A percentile compares a stretch with the other conserved stretches of the same genome.
These are phyloP conservation scores for Clitopilus passeckerianus DNA, from an alignment of 768 basidiomycete species.

Conservation along the genomic window DNA sequence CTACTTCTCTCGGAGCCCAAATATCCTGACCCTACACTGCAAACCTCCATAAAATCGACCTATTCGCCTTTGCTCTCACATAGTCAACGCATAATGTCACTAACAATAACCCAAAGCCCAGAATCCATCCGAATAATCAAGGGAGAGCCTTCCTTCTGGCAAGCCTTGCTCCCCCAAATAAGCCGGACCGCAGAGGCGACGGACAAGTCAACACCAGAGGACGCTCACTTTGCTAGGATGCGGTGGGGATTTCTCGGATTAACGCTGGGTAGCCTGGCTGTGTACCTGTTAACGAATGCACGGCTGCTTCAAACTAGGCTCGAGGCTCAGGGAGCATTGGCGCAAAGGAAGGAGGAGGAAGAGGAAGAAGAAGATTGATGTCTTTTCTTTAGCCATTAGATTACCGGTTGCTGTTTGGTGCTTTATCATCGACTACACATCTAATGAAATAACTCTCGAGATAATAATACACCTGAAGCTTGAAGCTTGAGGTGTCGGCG, in stretches of 20 bases:
- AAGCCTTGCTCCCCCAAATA: conserved; percentile 32
- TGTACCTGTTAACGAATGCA: conserved; percentile 25
- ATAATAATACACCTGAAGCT: too few relatives aligned
- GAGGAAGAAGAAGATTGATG: background rate
- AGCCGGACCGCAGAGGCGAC: conserved; percentile 11
- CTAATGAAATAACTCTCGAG: too few relatives aligned
- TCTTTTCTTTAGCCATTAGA: too few relatives aligned
- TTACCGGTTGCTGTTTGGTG: too few relatives aligned
- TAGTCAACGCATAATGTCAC: conserved; percentile 43
- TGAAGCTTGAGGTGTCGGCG: too few relatives aligned
- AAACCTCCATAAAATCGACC: conserved; percentile 45
- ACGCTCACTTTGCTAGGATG: conserved; percentile 40
- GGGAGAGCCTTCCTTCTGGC: conserved; percentile 22
- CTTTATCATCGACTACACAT: too few relatives aligned
- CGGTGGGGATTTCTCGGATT: conserved; percentile 51
- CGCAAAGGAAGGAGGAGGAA: conserved; percentile 6
- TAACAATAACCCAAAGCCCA: conserved; percentile 15
- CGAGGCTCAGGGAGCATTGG: background rate
- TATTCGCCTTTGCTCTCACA: conserved; percentile 58
- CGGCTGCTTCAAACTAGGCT: conserved; percentile 10
- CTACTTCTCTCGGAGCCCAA: conserved; percentile 54
- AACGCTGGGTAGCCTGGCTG: conserved; percentile 35
- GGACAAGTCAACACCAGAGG: conserved; percentile 30
- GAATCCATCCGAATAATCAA: conserved; percentile 10
- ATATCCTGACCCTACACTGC: conserved; percentile 57